A percentile compares a stretch with the other conserved stretches of the same genome.
phyloP scores from a whole-genome alignment of 352 stramenopile genomes.

The Globisporangium middletonii region DNA sequence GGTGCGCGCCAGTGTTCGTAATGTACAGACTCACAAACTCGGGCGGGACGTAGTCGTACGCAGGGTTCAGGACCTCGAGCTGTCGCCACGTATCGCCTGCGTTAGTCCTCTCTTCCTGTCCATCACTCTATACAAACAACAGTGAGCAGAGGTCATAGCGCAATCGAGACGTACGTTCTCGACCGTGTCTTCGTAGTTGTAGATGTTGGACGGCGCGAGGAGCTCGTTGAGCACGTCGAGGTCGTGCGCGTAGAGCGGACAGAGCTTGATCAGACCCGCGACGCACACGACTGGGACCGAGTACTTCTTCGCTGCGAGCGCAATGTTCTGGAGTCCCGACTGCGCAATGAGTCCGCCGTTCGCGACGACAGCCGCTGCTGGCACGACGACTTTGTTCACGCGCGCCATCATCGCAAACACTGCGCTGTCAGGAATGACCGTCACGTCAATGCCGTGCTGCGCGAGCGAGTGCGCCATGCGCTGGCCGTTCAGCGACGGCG shows the following conservation, averaged over 20 bases:
- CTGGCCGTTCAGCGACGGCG: constrained; percentile 91
- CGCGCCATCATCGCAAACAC: constrained; percentile 98
- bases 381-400: constrained; percentile 97
- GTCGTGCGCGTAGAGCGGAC: constrained; percentile 97
- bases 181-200: constrained; percentile 88
- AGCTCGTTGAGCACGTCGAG: constrained; percentile 94
- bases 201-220: constrained; percentile 79
- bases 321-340: constrained; percentile 94
- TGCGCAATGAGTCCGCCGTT: constrained; percentile 96
- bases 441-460: constrained; percentile 90
- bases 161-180: constrained; percentile 60
- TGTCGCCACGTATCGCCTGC: constrained; percentile 18
- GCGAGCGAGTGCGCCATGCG: constrained; percentile 84
- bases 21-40: constrained; percentile 97
- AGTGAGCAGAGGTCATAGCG: neutral
- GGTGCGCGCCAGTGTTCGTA: constrained; percentile 97
- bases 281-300: constrained; percentile 96
- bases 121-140: neutral
- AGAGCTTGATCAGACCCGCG: constrained; percentile 97
- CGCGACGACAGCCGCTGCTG: constrained; percentile 93
- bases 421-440: constrained; percentile 95
- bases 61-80: constrained; percentile 95
- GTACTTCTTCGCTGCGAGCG: constrained; percentile 94
- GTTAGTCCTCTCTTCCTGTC: neutral
- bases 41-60: constrained; percentile 97